Percentiles rank a stretch among this genome's conserved stretches.
phyloP scores from a whole-genome alignment of 169 alveolate species.

The Pseudocohnilembus persalinus region DNA sequence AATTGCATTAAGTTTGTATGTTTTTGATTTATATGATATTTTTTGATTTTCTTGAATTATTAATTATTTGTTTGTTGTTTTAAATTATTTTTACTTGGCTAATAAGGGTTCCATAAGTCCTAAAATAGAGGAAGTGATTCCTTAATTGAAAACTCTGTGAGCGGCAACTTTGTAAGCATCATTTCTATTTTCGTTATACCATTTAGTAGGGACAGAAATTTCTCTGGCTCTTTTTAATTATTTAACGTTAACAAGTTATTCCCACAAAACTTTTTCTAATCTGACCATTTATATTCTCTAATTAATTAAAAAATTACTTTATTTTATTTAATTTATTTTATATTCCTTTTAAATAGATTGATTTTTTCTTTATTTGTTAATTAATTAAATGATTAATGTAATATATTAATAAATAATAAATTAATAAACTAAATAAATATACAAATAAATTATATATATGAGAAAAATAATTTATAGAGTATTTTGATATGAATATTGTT shows the following conservation, averaged over 20 bases:
- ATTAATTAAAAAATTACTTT: too few relatives aligned
- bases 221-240: slow-evolving; percentile 32
- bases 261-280: slow-evolving; percentile 41
- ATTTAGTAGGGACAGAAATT: slow-evolving; percentile 37
- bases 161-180: slow-evolving; percentile 24
- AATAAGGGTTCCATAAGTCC: slow-evolving; percentile 35
- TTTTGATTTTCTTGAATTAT: too few relatives aligned
- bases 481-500: too few relatives aligned
- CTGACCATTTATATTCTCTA: slow-evolving; percentile 25
- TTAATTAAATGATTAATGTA: too few relatives aligned
- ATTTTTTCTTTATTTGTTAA: background rate
- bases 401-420: too few relatives aligned
- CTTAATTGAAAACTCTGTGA: slow-evolving; percentile 23
- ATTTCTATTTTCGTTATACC: slow-evolving; percentile 38
- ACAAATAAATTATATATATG: too few relatives aligned
- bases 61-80: background rate
- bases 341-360: background rate
- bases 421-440: too few relatives aligned
- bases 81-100: slow-evolving; percentile 14
- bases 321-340: too few relatives aligned
- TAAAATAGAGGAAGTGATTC: slow-evolving; percentile 20
- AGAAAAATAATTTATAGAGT: too few relatives aligned
- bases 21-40: too few relatives aligned
- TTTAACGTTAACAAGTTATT: slow-evolving; percentile 33
- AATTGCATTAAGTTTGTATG: too few relatives aligned